Percentiles rank a stretch among this genome's conserved stretches.
Conservation (phyloP, 2,329 filamentous ascomycete genomes). For the Cyphellophora europaea region DNA sequence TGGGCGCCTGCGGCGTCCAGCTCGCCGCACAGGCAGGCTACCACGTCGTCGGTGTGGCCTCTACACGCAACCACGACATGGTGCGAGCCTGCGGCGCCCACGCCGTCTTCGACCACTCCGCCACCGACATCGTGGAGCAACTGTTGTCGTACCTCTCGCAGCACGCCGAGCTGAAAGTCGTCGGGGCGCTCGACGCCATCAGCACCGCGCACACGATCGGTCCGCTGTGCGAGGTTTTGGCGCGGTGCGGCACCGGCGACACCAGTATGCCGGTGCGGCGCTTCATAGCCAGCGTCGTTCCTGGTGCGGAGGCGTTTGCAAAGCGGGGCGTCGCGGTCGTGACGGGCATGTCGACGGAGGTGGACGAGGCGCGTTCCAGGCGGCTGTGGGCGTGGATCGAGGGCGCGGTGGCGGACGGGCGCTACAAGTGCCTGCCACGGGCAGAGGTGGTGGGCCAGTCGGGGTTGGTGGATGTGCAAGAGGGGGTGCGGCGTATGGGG, state of each 20-base stretch:
- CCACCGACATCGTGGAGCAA: conserved; percentile 7
- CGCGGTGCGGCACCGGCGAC: not conserved
- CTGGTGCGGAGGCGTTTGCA: conserved; percentile 4
- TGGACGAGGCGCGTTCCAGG: conserved; percentile 53
- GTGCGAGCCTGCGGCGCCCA: conserved; percentile 34
- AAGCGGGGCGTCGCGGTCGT: conserved; percentile 5
- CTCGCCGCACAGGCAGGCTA: conserved; percentile 30
- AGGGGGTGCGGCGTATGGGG: conserved; percentile 26
- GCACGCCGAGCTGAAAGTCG: conserved; percentile 4
- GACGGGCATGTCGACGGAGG: conserved; percentile 34
- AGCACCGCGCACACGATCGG: conserved; percentile 6
- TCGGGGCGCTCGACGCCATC: conserved; percentile 10
- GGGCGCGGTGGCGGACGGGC: conserved; percentile 20
- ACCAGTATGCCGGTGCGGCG: not conserved
- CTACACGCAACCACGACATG: conserved; percentile 32
- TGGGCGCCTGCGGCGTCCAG: conserved; percentile 33
- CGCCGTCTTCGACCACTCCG: conserved; percentile 35
- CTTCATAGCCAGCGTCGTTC: conserved; percentile 6
- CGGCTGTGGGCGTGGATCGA: conserved; percentile 29
- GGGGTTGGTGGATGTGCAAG: conserved; percentile 27
- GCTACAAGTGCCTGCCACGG: conserved; percentile 23
- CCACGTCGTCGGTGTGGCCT: conserved; percentile 29
- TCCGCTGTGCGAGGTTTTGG: conserved; percentile 5
- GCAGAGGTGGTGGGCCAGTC: conserved; percentile 26
- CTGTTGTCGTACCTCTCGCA: not conserved